Evolutionary conservation across 176 grass and related monocot species (phyloP), one percentile per base, ranked within the genome.

Genomic region (Canna indica): DNA sequence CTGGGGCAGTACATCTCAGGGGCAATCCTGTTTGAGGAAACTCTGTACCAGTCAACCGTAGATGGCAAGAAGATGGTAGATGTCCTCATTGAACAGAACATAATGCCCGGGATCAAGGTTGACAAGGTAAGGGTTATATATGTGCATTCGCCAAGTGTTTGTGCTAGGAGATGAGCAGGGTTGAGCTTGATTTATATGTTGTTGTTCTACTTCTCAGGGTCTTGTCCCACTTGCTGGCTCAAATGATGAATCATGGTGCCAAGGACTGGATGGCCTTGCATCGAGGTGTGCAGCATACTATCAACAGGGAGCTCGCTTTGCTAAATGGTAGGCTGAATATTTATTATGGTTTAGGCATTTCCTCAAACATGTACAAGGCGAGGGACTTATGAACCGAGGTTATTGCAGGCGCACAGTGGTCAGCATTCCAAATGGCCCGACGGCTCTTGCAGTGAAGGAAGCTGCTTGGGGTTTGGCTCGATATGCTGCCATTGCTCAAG

Each of bases 11-110:
- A 94, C 84, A 80, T 99, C 84, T 99, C 95, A 16, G 95, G 95
- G 46, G 80, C 87, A 41, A 99, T 99, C 85, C 90, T 99, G 45
- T 99, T 99, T 28, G 95, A 99, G 80, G 95, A 99, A 77, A 99
- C 95, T 25, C 89, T 99, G 32, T 99, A 99, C 77, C 95, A 99
- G 67, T 99, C 95, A 0, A 99, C 95, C 41, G 80, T 75, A 16
- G 95, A 99, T 50, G 95, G 95, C 25, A 90, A 94, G 85, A 99
- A 99, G 82, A 99, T 99, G 12, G 87, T 90, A n/a, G 90, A 99
- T 78, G 67, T 99, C 38, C 95, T 99, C 44, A 14, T 71, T n/a
- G 76, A 87, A 73, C 95, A 99, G 61, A 74, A 73, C 47, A 94
- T 99, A 1, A 70, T 94, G 68, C 95, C 95, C 0, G 95, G 95